Percentiles rank a stretch among this genome's conserved stretches.
phyloP scores from a whole-genome alignment of 2,329 filamentous ascomycete species.

The Claviceps sp. region DNA sequence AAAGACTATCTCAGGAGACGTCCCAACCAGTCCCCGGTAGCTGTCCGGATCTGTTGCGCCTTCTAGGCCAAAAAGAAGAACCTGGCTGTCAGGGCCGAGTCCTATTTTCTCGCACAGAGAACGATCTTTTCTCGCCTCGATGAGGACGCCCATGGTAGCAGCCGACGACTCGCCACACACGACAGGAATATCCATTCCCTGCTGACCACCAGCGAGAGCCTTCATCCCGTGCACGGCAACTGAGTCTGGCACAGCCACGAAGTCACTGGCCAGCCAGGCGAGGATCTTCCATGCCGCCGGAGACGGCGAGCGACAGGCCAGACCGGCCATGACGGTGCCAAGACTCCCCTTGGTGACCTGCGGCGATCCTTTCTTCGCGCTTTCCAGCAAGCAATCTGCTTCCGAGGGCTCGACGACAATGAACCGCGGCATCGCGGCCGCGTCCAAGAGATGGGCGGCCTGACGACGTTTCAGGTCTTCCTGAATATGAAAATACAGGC shows the following conservation, averaged over 20 bases:
- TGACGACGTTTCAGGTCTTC: not conserved
- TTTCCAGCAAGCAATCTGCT: slow-evolving; percentile 7
- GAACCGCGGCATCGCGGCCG: slow-evolving; percentile 1
- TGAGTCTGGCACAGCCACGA: slow-evolving; percentile 6
- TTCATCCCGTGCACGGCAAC: slow-evolving; percentile 8
- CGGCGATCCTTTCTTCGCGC: slow-evolving; percentile 6
- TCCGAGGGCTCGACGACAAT: slow-evolving; percentile 8
- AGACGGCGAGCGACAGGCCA: slow-evolving; percentile 7
- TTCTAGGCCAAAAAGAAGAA: slow-evolving; percentile 8
- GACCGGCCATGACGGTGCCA: slow-evolving; percentile 7
- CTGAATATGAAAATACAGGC: not conserved
- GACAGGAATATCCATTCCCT: slow-evolving; percentile 5
- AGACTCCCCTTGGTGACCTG: slow-evolving; percentile 1
- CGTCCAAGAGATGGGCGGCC: not conserved
- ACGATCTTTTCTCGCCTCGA: not conserved
- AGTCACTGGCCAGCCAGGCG: slow-evolving; percentile 9
- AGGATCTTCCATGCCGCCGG: slow-evolving; percentile 9
- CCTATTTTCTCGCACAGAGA: slow-evolving; percentile 4
- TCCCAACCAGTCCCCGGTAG: slow-evolving; percentile 6
- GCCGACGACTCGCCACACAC: slow-evolving; percentile 9
- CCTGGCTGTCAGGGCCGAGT: slow-evolving; percentile 4
- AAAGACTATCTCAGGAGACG: slow-evolving; percentile 4
- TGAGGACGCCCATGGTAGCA: slow-evolving; percentile 6
- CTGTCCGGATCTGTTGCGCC: slow-evolving; percentile 7
- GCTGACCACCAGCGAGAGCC: slow-evolving; percentile 3